Evolutionary conservation across 352 stramenopile species (phyloP), one percentile per base, ranked within the genome.

Genomic region (Albugo candida): DNA sequence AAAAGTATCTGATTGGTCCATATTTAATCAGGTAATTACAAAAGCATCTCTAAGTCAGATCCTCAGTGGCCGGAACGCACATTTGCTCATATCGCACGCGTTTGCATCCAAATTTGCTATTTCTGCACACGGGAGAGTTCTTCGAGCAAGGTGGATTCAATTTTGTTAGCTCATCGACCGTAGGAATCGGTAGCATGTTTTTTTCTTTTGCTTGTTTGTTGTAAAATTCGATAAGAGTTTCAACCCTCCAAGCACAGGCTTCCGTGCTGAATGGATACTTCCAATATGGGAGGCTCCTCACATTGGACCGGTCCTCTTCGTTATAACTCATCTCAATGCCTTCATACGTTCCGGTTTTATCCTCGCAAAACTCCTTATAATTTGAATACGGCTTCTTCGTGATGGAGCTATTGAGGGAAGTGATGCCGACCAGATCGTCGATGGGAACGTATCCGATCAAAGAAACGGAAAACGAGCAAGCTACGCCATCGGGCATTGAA

Each of bases 341-440:
- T 14, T 64, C 61, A 41, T 54, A 70, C 44, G 67, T 50, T 18
- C 41, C 56, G 11, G 39, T 42, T 17, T 49, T 56, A 31, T 67
- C 67, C 2, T 50, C 0, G 45, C 69, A 83, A 49, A 86, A 86
- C 44, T 73, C 63, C 3, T 45, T 54, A 47, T 78, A 74, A 53
- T 73, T 64, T 10, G 53, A 21, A 52, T 79, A 79, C 6, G 40
- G 55, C 11, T 48, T 16, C 12, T 49, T 35, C 0, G 56, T 60
- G 20, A 38, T 14, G 16, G 58, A 53, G 45, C 54, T 63, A 21
- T 68, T 59, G 40, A 80, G 52, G 41, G 43, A 39, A 11, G 72
- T 84, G 60, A 85, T 85, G 37, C 72, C 72, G 4, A 85, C 72
- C 31, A 85, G 50, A 41, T 82, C 72, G 47, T 73, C 64, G 16